phyloP scores from a whole-genome alignment of 176 grass and related monocot species.

The Metroxylon sagu region DNA sequence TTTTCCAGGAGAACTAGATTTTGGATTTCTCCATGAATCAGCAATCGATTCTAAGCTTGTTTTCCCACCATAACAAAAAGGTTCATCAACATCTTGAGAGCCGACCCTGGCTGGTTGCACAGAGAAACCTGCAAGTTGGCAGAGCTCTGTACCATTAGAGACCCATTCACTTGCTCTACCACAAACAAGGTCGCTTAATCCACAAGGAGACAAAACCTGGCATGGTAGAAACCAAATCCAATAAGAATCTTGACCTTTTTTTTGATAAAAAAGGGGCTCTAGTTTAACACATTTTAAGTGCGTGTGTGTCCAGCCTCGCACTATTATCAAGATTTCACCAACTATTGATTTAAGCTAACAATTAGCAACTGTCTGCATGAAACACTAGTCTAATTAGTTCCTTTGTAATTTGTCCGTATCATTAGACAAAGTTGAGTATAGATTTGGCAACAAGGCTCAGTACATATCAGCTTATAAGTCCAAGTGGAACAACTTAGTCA shows the following conservation, averaged over 20 bases:
- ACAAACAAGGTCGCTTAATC: slow-evolving; percentile 82
- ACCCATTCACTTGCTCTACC: slow-evolving; percentile 72
- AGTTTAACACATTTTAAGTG: neutral
- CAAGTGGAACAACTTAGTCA: too few species aligned
- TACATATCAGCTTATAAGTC: too few species aligned
- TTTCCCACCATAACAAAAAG: slow-evolving; percentile 95
- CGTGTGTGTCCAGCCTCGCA: neutral
- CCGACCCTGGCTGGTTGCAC: slow-evolving; percentile 43
- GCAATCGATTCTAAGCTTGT: slow-evolving; percentile 73
- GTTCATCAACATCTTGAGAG: slow-evolving; percentile 31
- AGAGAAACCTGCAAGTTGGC: slow-evolving; percentile 64
- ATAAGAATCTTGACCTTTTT: slow-evolving; percentile 3
- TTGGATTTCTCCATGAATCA: slow-evolving; percentile 51
- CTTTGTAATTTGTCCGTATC: too few species aligned
- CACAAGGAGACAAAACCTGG: slow-evolving; percentile 88
- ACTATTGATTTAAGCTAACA: too few species aligned
- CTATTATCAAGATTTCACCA: too few species aligned
- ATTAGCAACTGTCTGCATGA: too few species aligned
- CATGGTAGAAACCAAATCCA: slow-evolving; percentile 16
- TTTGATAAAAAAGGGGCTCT: neutral
- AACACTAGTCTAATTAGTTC: too few species aligned
- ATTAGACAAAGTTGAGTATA: too few species aligned
- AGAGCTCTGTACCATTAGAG: slow-evolving; percentile 86
- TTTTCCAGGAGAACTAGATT: slow-evolving; percentile 36
- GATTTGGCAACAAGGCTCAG: too few species aligned